Base-by-base conservation (phyloP, 306 rosid species). In the Rubus idaeus region DNA sequence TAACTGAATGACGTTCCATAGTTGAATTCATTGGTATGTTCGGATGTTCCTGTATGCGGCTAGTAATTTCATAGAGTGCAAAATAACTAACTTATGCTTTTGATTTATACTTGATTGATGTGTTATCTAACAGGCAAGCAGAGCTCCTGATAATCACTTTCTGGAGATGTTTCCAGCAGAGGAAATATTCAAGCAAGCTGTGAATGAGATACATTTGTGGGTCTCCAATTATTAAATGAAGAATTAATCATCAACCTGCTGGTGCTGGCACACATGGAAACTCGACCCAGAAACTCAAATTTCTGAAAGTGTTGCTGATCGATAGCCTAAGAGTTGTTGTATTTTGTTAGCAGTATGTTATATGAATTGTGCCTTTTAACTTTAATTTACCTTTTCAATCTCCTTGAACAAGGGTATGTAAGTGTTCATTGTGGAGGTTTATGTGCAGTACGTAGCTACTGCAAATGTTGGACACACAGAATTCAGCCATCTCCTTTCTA, bases 101-200 rank as follows among this genome's bases (percentile, higher is more conserved):
- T 45, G 30, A 35, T 12, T 52, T 37, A 51, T 60, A 2, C 10
- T 7, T 7, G 3, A 58, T n/a, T 44, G 0, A 0, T 30, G 17
- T 55, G 21, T 11, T 23, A 16, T 21, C 4, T 72, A 61, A 67
- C 75, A 90, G 96, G 78, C 66, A 44, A 83, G 71, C 2, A 41
- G 77, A 68, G 60, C 44, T 57, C 42, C 74, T 10, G 81, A 82
- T 17, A 63, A 63, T 44, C 81, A 66, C 75, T 61, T 71, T 13
- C 21, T 74, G 21, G 79, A 77, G 9, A 68, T 56, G 11, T 78
- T 75, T 46, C 50, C 79, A 4, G 79, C 64, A 6, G 79, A 66
- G n/a, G 88, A 81, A 26, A 77, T 69, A 49, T 82, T 80, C 85
- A 84, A 63, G 74, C 86, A 83, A 68, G 97, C 90, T 10, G 89